Evolutionary conservation across 2,329 filamentous ascomycete species (phyloP), one percentile per base, ranked within the genome.

Genomic region (Colletotrichum eleusines): DNA sequence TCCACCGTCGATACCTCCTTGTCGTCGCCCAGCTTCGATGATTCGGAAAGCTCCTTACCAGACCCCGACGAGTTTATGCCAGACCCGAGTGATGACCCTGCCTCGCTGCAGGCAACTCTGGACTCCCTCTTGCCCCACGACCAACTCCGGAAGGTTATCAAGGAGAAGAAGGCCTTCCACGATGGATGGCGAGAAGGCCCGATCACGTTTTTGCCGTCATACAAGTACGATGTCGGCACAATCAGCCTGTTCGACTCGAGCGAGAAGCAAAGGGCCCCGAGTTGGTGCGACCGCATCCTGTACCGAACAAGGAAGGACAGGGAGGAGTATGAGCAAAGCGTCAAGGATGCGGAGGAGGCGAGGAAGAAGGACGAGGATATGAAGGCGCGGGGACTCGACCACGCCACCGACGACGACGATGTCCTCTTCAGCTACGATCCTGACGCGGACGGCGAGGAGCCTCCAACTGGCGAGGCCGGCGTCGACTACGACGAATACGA

Each of bases 201-300:
- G 0, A 95, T 99, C 66, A 89, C 89, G 1, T 99, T 99, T 77
- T 80, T 98, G 20, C 96, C 96, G 1, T 97, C 96, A 0, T 99
- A 99, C 81, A 99, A 99, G 80, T 99, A 99, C 75, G 97, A 99
- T 76, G 86, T 97, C 35, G 96, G 96, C n/a, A 97, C 92, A 38
- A 89, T 97, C 40, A 93, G 93, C 2, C 88, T 94, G 38, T 99
- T 98, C 78, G 97, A 99, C 81, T 94, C 95, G 0, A 97, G 95
- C 74, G 96, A 98, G 78, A 99, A 99, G 83, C 91, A 91, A 73
- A 89, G 97, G 63, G 92, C 93, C 2, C 96, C 96, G 3, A 97
- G 94, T 78, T 99, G 96, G 95, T 99, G 96, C 79, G 96, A 99
- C 81, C 92, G 96, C 20, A 95, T 99, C 55, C 81, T 99, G 0